phyloP scores from a whole-genome alignment of 306 rosid species.

The Mucuna pruriens region DNA sequence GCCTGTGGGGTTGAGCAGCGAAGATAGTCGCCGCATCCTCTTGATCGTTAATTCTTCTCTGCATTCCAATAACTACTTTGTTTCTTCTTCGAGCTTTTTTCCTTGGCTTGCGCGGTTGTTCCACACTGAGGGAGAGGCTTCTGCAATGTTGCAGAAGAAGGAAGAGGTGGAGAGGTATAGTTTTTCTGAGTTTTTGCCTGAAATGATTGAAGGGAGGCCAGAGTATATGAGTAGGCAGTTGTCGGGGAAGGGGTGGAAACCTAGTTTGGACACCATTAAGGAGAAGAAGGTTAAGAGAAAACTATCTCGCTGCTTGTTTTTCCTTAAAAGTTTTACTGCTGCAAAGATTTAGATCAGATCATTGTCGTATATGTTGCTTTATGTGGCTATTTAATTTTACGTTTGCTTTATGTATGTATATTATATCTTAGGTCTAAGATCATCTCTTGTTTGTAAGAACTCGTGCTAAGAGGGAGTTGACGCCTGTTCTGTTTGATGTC shows the following conservation, averaged over 20 bases:
- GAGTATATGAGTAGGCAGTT: constrained; percentile 76
- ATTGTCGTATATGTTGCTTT: not conserved
- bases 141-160: constrained; percentile 31
- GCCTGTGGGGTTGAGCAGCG: constrained; percentile 50
- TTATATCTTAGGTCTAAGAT: not conserved
- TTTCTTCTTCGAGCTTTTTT: constrained; percentile 50
- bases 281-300: constrained; percentile 71
- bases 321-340: constrained; percentile 24
- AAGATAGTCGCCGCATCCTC: constrained; percentile 59
- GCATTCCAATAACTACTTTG: constrained; percentile 40
- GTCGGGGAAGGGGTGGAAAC: constrained; percentile 89
- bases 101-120: constrained; percentile 63
- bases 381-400: not conserved
- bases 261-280: constrained; percentile 78
- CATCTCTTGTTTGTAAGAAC: not conserved
- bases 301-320: constrained; percentile 56
- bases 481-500: not conserved
- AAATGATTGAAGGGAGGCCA: constrained; percentile 53
- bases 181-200: constrained; percentile 51
- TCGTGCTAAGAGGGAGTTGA: not conserved
- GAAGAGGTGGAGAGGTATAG: constrained; percentile 35
- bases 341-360: not conserved
- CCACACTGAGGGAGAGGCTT: constrained; percentile 10
- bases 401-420: not conserved
- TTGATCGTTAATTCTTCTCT: constrained; percentile 45